phyloP scores from a whole-genome alignment of 371 early-diverging fungal species.

The Mortierella polycephala region DNA sequence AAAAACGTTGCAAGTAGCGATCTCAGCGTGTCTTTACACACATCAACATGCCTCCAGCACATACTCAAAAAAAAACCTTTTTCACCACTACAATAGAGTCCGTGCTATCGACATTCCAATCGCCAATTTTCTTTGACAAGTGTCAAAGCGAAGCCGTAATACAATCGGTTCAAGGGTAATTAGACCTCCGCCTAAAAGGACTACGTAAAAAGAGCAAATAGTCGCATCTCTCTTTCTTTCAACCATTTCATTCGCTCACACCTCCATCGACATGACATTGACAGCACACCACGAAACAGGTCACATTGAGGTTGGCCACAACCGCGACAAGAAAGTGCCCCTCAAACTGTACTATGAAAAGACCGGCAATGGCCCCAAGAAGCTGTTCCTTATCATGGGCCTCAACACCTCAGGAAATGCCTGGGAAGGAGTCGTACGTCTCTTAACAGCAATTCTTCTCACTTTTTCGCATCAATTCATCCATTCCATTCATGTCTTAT shows the following conservation, averaged over 20 bases:
- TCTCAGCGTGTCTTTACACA: too few species aligned
- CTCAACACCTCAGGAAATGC: slow-evolving; percentile 42
- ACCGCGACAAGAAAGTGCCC: slow-evolving; percentile 33
- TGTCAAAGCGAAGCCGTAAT: too few species aligned
- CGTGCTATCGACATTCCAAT: too few species aligned
- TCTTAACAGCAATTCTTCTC: neutral
- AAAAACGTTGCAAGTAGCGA: too few species aligned
- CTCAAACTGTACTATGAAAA: slow-evolving; percentile 45
- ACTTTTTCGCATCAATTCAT: neutral
- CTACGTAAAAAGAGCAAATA: too few species aligned
- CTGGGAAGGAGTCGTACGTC: slow-evolving; percentile 49
- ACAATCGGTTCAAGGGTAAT: too few species aligned
- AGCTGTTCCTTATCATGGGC: slow-evolving; percentile 48
- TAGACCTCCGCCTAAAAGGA: too few species aligned
- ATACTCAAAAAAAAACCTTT: too few species aligned
- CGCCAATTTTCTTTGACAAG: too few species aligned
- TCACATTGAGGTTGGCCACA: slow-evolving; percentile 28
- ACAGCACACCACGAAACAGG: slow-evolving; percentile 24
- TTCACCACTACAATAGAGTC: too few species aligned
- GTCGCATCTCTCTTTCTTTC: neutral
- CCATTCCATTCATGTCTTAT: neutral
- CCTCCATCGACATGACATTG: slow-evolving; percentile 9
- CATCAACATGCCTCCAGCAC: too few species aligned
- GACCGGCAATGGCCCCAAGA: slow-evolving; percentile 41
- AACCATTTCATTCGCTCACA: neutral